Conservation (phyloP, 345 rosid genomes). For the Cardamine resedifolia region DNA sequence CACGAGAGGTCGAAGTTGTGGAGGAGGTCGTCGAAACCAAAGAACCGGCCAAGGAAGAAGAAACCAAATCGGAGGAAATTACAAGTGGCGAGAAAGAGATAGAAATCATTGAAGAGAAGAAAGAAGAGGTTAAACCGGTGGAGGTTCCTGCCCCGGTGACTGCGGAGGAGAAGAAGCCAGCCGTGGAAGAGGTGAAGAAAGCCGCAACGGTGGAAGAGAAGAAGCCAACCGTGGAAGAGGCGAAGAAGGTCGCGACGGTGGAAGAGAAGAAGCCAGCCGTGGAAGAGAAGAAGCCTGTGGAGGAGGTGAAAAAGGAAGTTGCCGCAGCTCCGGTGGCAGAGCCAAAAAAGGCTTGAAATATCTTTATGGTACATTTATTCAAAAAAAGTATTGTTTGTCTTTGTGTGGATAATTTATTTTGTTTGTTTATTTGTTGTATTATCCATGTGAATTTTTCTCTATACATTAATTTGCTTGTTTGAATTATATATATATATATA, state of each 20-base stretch:
- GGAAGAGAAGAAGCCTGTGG: slow-evolving; percentile 40
- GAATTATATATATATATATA: neutral
- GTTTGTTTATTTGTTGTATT: slow-evolving; percentile 23
- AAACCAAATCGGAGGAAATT: slow-evolving; percentile 31
- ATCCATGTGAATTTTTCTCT: slow-evolving; percentile 28
- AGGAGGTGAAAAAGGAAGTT: slow-evolving; percentile 43
- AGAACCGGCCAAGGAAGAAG: slow-evolving; percentile 34
- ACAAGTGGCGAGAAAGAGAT: slow-evolving; percentile 34
- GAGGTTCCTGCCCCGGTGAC: neutral
- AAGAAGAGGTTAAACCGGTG: slow-evolving; percentile 37
- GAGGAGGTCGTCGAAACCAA: slow-evolving; percentile 26
- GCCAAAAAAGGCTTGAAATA: slow-evolving; percentile 50
- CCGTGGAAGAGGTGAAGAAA: slow-evolving; percentile 25
- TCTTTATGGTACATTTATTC: slow-evolving; percentile 9
- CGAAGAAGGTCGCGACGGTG: neutral
- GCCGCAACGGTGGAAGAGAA: neutral
- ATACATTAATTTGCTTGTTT: slow-evolving; percentile 23
- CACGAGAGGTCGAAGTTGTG: slow-evolving; percentile 40
- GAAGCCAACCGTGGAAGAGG: slow-evolving; percentile 13
- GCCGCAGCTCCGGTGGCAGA: slow-evolving; percentile 11
- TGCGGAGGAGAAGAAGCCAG: slow-evolving; percentile 23
- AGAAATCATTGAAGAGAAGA: slow-evolving; percentile 50
- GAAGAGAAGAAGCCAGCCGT: slow-evolving; percentile 5
- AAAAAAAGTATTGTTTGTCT: slow-evolving; percentile 17
- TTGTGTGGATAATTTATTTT: slow-evolving; percentile 32